Conservation (phyloP, 1,284 basidiomycete species). For the Rhodotorula sp. region DNA sequence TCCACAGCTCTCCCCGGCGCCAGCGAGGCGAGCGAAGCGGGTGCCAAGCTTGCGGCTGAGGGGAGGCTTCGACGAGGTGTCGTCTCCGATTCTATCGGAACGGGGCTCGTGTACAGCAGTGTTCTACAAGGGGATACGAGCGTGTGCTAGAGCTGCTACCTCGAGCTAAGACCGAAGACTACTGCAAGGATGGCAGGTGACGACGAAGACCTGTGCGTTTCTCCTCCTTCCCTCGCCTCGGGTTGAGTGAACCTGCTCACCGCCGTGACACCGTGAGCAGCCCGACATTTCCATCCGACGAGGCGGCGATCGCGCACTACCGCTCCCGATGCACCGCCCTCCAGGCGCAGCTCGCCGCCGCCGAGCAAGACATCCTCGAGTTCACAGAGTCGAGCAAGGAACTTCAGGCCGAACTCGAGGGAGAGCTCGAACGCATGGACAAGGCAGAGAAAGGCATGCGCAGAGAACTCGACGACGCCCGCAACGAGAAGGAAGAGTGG, state of each 20-base stretch:
- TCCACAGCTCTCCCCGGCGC: too few relatives aligned
- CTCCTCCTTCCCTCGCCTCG: too few relatives aligned
- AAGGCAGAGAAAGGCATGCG: conserved; percentile 77
- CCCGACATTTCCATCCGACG: conserved; percentile 19
- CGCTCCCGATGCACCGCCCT: conserved; percentile 20
- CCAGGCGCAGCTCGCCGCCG: conserved; percentile 37
- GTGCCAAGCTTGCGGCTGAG: too few relatives aligned
- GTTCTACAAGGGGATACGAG: too few relatives aligned
- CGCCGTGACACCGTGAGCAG: conserved; percentile 2
- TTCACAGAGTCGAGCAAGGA: conserved; percentile 88
- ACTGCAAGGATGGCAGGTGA: conserved; percentile 4
- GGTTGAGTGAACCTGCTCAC: background rate
- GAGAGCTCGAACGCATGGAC: conserved; percentile 81
- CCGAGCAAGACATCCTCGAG: conserved; percentile 59
- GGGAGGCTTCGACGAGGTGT: too few relatives aligned
- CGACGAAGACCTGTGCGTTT: conserved; percentile 13
- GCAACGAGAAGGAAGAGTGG: conserved; percentile 83
- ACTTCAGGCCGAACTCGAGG: conserved; percentile 86
- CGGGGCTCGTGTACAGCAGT: too few relatives aligned
- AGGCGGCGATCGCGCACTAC: conserved; percentile 34
- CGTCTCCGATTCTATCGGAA: too few relatives aligned
- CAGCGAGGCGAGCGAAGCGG: too few relatives aligned
- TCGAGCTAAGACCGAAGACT: too few relatives aligned
- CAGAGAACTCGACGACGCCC: conserved; percentile 68
- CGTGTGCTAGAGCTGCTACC: too few relatives aligned